phyloP scores from a whole-genome alignment of 495 filamentous ascomycete species.

The Aspergillus coremiiformis region DNA sequence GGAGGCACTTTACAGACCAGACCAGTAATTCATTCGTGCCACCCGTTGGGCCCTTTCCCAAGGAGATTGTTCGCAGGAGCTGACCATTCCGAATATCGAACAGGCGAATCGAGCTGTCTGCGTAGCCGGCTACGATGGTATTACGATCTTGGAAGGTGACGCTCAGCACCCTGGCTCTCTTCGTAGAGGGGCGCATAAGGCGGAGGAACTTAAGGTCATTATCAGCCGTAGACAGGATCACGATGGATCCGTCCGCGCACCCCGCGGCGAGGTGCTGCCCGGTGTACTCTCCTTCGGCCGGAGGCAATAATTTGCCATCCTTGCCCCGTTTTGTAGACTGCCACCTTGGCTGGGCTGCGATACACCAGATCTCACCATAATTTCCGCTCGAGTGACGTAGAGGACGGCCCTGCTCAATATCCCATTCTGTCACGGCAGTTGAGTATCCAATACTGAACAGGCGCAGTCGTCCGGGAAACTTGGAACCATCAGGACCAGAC shows the following conservation, averaged over 20 bases:
- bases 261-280: conserved; percentile 78
- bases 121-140: conserved; percentile 80
- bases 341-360: conserved; percentile 74
- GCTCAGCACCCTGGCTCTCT: conserved; percentile 80
- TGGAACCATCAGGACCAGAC: conserved; percentile 51
- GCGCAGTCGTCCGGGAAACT: conserved; percentile 63
- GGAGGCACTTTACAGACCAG: conserved; percentile 84
- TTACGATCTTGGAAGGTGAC: conserved; percentile 80
- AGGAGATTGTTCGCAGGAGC: conserved; percentile 68
- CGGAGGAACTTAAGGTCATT: conserved; percentile 65
- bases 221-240: conserved; percentile 77
- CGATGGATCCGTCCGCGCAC: conserved; percentile 85
- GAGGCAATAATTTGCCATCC: conserved; percentile 26
- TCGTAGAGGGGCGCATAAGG: conserved; percentile 64
- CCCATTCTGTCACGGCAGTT: conserved; percentile 87
- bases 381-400: conserved; percentile 80
- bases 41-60: conserved; percentile 66
- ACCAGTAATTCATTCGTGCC: conserved; percentile 81
- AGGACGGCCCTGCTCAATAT: conserved; percentile 68
- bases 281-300: conserved; percentile 38
- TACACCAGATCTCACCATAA: conserved; percentile 94
- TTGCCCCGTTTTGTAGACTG: conserved; percentile 30
- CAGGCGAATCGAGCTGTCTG: conserved; percentile 83
- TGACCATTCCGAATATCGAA: conserved; percentile 77
- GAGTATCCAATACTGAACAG: conserved; percentile 97